Base-by-base conservation (phyloP, 768 basidiomycete genomes). In the Flagelloscypha sp. region DNA sequence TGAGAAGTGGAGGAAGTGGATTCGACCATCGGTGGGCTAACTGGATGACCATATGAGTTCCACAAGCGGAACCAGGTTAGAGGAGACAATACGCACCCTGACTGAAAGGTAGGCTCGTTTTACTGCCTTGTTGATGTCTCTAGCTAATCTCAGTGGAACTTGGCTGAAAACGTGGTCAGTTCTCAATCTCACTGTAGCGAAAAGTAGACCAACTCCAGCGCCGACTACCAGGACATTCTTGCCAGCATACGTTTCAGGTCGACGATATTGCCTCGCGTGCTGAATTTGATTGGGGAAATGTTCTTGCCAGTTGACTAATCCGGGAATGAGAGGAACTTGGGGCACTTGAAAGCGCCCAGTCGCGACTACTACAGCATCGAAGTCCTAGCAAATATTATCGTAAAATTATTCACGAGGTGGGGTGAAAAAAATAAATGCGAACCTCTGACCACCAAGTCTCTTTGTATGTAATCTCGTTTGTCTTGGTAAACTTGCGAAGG, bases 181-280 rank as follows among this genome's bases (percentile, higher is more conserved):
- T 40, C 30, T 38, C 7, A 8, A 30, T 27, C 17, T 17, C 25
- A 13, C 17, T 3, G 16, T 15, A 17, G 27, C 32, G 17, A 17
- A 24, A 37, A 20, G n/a, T 8, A 18, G 35, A 25, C 12, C n/a
- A 6, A 48, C 62, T 7, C 56, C 54, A 10, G 58, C 59, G n/a
- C 68, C 67, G 24, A 71, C 49, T 33, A 70, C 52, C 2, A 70
- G 54, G 0, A 67, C 59, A 2, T 59, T 67, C 39, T 68, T 47
- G 30, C 59, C 57, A 10, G 36, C 20, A 27, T 55, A 62, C 2
- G 38, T 22, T 17, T 66, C 57, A 0, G 69, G 68, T 32, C 47
- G 47, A 4, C 65, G 54, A 42, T 70, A 72, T 25, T 63, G 60
- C 20, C 67, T 48, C 7, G 66, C 62, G 42, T 70, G 68, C 7